These are phyloP conservation scores for Trypanosoma caninum DNA, from an alignment of 208 protist genomes.

Conservation along the genomic window DNA sequence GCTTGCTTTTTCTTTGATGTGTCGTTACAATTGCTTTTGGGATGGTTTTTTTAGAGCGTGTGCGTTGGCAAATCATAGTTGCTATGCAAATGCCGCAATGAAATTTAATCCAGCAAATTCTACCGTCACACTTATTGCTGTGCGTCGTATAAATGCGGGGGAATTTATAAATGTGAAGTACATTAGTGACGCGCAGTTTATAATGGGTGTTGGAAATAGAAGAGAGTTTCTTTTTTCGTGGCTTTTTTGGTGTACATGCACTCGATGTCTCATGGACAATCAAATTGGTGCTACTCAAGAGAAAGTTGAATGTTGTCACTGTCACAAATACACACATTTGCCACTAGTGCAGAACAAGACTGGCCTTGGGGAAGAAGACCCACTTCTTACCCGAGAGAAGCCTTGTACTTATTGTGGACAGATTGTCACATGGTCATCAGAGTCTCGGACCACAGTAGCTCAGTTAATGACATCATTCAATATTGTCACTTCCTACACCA, in stretches of 20 bases:
- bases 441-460: constrained; percentile 13
- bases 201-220: constrained; percentile 74
- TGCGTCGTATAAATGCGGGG: constrained; percentile 55
- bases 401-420: constrained; percentile 18
- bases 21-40: constrained; percentile 88
- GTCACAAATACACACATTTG: constrained; percentile 45
- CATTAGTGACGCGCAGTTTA: constrained; percentile 74
- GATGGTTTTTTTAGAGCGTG: constrained; percentile 84
- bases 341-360: constrained; percentile 19
- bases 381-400: constrained; percentile 21
- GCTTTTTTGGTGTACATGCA: constrained; percentile 83
- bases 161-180: constrained; percentile 89
- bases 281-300: constrained; percentile 42
- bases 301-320: constrained; percentile 49
- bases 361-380: not conserved
- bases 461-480: constrained; percentile 28
- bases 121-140: constrained; percentile 75
- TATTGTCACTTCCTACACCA: constrained; percentile 20
- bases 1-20: constrained; percentile 66
- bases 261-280: constrained; percentile 54
- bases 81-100: constrained; percentile 85
- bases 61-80: constrained; percentile 86
- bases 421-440: constrained; percentile 8
- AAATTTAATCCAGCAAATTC: constrained; percentile 58
- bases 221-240: constrained; percentile 76